phyloP scores from a whole-genome alignment of 495 filamentous ascomycete genomes.

The Hyaloscypha variabilis region DNA sequence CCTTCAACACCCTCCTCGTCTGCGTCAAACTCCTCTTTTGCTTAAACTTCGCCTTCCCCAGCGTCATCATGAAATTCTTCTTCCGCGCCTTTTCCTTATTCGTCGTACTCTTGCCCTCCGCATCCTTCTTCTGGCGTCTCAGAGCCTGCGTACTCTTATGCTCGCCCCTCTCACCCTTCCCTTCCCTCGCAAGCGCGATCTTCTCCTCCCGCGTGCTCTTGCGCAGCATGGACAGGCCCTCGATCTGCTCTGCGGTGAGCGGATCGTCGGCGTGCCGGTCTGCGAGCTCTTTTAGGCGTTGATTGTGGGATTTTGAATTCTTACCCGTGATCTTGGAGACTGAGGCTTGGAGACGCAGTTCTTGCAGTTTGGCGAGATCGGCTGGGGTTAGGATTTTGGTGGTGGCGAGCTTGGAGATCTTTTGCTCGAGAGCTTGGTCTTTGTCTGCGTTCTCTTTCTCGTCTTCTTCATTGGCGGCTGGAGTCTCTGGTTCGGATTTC shows the following conservation, averaged over 20 bases:
- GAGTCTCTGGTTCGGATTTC: not conserved
- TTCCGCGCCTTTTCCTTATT: slow-evolving; percentile 95
- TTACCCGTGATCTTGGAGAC: slow-evolving; percentile 63
- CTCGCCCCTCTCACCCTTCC: slow-evolving; percentile 70
- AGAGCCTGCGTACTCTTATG: slow-evolving; percentile 82
- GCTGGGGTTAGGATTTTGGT: slow-evolving; percentile 89
- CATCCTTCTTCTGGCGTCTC: slow-evolving; percentile 80
- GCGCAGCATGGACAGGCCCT: slow-evolving; percentile 68
- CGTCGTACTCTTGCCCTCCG: slow-evolving; percentile 89
- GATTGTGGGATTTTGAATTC: slow-evolving; percentile 29
- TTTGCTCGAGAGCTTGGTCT: slow-evolving; percentile 29
- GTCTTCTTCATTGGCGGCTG: slow-evolving; percentile 10
- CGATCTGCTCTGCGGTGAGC: slow-evolving; percentile 84
- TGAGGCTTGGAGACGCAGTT: slow-evolving; percentile 74
- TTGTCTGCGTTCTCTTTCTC: slow-evolving; percentile 44
- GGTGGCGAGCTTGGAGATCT: slow-evolving; percentile 73
- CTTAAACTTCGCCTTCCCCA: slow-evolving; percentile 92
- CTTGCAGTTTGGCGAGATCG: slow-evolving; percentile 88
- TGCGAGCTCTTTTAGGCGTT: slow-evolving; percentile 51
- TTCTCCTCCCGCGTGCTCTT: slow-evolving; percentile 81
- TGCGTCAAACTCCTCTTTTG: slow-evolving; percentile 89
- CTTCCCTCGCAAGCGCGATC: slow-evolving; percentile 75
- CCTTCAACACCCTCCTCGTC: slow-evolving; percentile 74
- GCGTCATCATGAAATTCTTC: slow-evolving; percentile 98
- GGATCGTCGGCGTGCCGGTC: slow-evolving; percentile 76